Conservation (phyloP, 2,329 filamentous ascomycete genomes). For the Zopfia rhizophila region DNA sequence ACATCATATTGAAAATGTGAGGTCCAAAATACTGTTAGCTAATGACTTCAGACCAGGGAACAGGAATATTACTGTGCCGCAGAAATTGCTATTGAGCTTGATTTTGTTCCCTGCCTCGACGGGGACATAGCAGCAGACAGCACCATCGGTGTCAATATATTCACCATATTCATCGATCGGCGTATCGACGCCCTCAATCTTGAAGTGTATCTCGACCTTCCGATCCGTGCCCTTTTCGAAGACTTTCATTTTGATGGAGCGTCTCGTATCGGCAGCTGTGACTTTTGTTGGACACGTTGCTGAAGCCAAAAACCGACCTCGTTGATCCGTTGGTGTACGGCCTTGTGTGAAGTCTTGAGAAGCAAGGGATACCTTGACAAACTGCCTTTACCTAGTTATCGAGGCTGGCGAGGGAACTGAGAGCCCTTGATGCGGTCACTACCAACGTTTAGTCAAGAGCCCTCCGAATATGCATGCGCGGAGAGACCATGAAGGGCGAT, state of each 20-base stretch:
- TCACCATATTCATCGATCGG: conserved; percentile 47
- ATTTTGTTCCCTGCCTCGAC: conserved; percentile 44
- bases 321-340: conserved; percentile 7
- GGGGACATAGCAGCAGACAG: conserved; percentile 50
- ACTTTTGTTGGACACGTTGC: neutral
- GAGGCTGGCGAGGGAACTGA: no score
- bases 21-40: neutral
- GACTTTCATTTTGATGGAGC: conserved; percentile 52
- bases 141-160: conserved; percentile 35
- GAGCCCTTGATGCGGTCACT: no score
- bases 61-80: conserved; percentile 38
- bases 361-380: no score
- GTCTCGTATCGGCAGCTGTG: neutral
- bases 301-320: conserved; percentile 3
- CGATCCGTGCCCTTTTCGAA: conserved; percentile 47
- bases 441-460: no score
- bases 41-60: neutral
- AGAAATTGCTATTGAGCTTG: conserved; percentile 42
- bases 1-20: conserved; percentile 47
- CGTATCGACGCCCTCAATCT: conserved; percentile 32
- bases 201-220: conserved; percentile 40
- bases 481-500: no score
- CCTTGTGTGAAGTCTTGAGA: no score
- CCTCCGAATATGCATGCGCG: no score
- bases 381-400: no score